These are phyloP conservation scores for Neofusicoccum umdonicola DNA, from an alignment of 2,329 filamentous ascomycete genomes.

Conservation along the genomic window DNA sequence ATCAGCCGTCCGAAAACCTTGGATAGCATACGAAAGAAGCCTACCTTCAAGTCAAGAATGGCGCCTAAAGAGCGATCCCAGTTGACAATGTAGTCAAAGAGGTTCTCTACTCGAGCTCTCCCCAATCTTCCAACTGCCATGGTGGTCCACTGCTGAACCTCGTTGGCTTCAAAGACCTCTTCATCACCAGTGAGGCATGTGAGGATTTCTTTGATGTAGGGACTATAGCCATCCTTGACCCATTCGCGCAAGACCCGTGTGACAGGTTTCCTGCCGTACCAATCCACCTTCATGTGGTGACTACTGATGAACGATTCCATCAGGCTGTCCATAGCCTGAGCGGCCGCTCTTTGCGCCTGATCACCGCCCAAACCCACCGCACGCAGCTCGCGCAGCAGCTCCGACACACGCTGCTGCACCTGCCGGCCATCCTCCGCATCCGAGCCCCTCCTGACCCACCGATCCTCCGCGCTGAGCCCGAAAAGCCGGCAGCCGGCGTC, in stretches of 20 bases:
- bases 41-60: slow-evolving; percentile 65
- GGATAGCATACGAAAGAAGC: not conserved
- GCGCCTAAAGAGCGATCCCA: slow-evolving; percentile 73
- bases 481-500: slow-evolving; percentile 51
- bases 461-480: slow-evolving; percentile 32
- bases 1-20: not conserved
- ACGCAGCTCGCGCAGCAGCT: slow-evolving; percentile 58
- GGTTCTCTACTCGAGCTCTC: slow-evolving; percentile 64
- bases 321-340: slow-evolving; percentile 65
- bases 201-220: slow-evolving; percentile 63
- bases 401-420: not conserved
- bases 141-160: slow-evolving; percentile 68
- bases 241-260: slow-evolving; percentile 62
- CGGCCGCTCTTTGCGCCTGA: slow-evolving; percentile 67
- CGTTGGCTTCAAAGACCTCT: slow-evolving; percentile 41
- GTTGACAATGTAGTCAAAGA: slow-evolving; percentile 75
- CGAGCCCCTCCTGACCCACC: not conserved
- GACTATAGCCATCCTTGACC: slow-evolving; percentile 66
- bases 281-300: slow-evolving; percentile 62
- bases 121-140: slow-evolving; percentile 68
- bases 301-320: slow-evolving; percentile 63
- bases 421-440: slow-evolving; percentile 4
- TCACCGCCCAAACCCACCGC: slow-evolving; percentile 68
- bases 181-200: slow-evolving; percentile 33
- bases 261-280: slow-evolving; percentile 54